Base-by-base conservation (phyloP, 176 grass and related monocot species). In the Dendrocalamus sinicus region DNA sequence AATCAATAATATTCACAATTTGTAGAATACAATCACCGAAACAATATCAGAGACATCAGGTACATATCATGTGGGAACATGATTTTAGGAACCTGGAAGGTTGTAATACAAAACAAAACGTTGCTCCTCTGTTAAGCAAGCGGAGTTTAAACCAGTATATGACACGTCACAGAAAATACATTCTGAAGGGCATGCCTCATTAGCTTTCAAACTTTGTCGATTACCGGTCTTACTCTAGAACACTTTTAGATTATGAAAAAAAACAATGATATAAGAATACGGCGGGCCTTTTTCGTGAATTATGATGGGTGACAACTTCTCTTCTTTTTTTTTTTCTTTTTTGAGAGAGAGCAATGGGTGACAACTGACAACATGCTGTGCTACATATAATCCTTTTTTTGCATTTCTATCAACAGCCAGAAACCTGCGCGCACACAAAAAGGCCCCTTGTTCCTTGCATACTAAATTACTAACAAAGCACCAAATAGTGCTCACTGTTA, bases 1-100 rank as follows among this genome's bases (percentile, higher is more conserved):
- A 51, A 85, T 32, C 20, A 81, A 57, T 68, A 74, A 22, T 54
- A 81, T 81, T 76, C 52, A 76, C 22, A 71, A 78, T 26, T 78
- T 82, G n/a, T 37, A 82, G 35, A 86, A 63, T 72, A 53, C 9
- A 79, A 32, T 67, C 54, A 66, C 58, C 23, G 13, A 7, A 66
- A 75, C 20, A 65, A 75, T 84, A 43, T 24, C 55, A 78, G 46
- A 51, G 15, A 76, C 15, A 15, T 15, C 15, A 22, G 28, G 67
- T 22, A 71, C 2, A 12, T 82, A 28, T 62, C 20, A 80, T 51
- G 44, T 30, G 8, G 57, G 26, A 75, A 72, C 45, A 72, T 2
- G 20, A 50, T 83, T 81, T 23, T 2, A 23, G 35, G 35, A 81
- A 39, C 13, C 20, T 69, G 28, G 0, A 65, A 67, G 46, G 67